Conservation (phyloP, 306 rosid genomes). For the Styphnolobium japonicum region DNA sequence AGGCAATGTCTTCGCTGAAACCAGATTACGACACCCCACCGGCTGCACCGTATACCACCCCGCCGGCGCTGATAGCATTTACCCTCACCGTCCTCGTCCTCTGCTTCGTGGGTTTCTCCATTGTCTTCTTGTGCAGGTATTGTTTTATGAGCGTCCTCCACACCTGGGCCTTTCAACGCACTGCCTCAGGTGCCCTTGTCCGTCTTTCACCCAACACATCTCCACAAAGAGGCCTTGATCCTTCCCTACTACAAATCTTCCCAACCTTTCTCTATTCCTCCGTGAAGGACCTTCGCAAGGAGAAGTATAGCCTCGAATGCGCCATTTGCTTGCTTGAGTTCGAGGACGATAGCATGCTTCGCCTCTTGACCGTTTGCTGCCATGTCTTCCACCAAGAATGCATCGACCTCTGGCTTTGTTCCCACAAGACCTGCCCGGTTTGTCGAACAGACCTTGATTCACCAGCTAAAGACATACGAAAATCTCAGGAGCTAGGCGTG, state of each 20-base stretch:
- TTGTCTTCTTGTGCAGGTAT: slow-evolving; percentile 48
- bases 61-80: slow-evolving; percentile 42
- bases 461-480: neutral
- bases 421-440: slow-evolving; percentile 77
- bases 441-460: slow-evolving; percentile 63
- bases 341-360: slow-evolving; percentile 53
- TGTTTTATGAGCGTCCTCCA: slow-evolving; percentile 25
- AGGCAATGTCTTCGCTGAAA: slow-evolving; percentile 25
- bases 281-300: slow-evolving; percentile 50
- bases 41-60: neutral
- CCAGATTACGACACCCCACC: neutral
- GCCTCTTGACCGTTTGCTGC: slow-evolving; percentile 52
- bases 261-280: slow-evolving; percentile 57
- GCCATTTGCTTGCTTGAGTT: slow-evolving; percentile 73
- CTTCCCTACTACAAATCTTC: slow-evolving; percentile 39
- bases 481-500: neutral
- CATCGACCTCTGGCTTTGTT: slow-evolving; percentile 73
- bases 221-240: slow-evolving; percentile 49
- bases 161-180: slow-evolving; percentile 33
- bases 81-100: slow-evolving; percentile 42
- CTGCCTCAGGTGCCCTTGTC: slow-evolving; percentile 30
- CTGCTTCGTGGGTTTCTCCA: slow-evolving; percentile 47
- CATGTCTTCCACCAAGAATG: slow-evolving; percentile 82
- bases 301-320: slow-evolving; percentile 47
- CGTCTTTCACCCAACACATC: slow-evolving; percentile 18